Conservation (phyloP, 2,329 filamentous ascomycete species). For the Cladophialophora yegresii region DNA sequence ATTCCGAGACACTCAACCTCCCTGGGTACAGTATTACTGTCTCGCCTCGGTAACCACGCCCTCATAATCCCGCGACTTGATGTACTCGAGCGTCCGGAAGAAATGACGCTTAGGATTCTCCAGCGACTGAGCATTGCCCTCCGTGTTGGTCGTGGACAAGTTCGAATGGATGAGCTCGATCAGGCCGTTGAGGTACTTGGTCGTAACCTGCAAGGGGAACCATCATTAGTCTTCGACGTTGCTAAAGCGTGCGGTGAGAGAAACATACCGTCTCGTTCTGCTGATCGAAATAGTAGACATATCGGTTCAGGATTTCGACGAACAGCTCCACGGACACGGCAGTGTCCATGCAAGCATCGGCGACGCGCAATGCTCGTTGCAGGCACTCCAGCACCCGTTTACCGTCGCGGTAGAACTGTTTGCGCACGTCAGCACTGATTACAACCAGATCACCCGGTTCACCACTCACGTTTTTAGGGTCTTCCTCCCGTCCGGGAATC, state of each 20-base stretch:
- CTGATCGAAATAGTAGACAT: slow-evolving; percentile 99
- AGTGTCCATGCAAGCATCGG: slow-evolving; percentile 98
- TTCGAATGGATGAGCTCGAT: slow-evolving; percentile 99
- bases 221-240: slow-evolving; percentile 26
- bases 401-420: slow-evolving; percentile 88
- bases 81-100: slow-evolving; percentile 90
- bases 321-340: slow-evolving; percentile 96
- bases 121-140: slow-evolving; percentile 57
- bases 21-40: slow-evolving; percentile 23
- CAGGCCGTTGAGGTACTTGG: slow-evolving; percentile 94
- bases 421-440: slow-evolving; percentile 32
- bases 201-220: slow-evolving; percentile 67
- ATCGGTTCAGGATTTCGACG: slow-evolving; percentile 96
- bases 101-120: slow-evolving; percentile 94
- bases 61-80: slow-evolving; percentile 86
- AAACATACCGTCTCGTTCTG: slow-evolving; percentile 83
- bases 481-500: slow-evolving; percentile 74
- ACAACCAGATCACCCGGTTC: background rate
- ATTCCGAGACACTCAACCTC: background rate
- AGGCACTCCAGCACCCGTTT: slow-evolving; percentile 96
- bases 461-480: slow-evolving; percentile 70
- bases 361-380: slow-evolving; percentile 90
- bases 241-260: slow-evolving; percentile 17
- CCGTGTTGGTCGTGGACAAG: slow-evolving; percentile 61
- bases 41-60: slow-evolving; percentile 75